Conservation (phyloP, 768 basidiomycete genomes). For the Boletus sp. region DNA sequence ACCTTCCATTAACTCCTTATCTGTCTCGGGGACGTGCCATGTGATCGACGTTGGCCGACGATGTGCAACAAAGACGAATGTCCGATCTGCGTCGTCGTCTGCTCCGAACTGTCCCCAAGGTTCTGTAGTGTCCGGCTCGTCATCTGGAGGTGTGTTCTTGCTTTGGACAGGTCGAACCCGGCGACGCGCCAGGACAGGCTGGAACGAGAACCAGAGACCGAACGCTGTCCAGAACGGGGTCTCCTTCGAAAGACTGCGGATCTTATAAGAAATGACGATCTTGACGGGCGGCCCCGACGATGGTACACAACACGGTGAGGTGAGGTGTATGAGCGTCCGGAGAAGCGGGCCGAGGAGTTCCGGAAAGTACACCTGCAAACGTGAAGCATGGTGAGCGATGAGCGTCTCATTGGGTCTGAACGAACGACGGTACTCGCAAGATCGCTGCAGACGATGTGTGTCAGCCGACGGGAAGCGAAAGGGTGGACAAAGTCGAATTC, state of each 20-base stretch:
- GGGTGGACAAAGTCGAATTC: constrained; percentile 31
- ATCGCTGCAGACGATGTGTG: constrained; percentile 81
- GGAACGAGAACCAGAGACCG: constrained; percentile 71
- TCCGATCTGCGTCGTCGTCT: constrained; percentile 36
- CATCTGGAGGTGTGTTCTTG: neutral
- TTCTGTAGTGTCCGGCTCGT: neutral
- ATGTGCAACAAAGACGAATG: constrained; percentile 60
- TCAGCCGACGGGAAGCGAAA: constrained; percentile 30
- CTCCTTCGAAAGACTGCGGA: constrained; percentile 71
- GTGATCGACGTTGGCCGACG: constrained; percentile 55
- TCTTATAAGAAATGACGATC: constrained; percentile 71
- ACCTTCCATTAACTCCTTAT: constrained; percentile 56
- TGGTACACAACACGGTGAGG: constrained; percentile 46
- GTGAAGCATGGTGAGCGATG: neutral
- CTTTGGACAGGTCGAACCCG: neutral
- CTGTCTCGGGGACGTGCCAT: constrained; percentile 52
- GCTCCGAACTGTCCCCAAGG: constrained; percentile 44
- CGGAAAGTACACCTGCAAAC: constrained; percentile 75
- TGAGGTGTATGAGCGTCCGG: constrained; percentile 68
- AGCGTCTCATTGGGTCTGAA: neutral
- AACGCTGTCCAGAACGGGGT: constrained; percentile 76
- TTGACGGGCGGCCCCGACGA: constrained; percentile 19
- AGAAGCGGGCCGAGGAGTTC: constrained; percentile 75
- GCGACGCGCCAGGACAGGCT: constrained; percentile 44
- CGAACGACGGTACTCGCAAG: constrained; percentile 48